Evolutionary conservation across 2,329 filamentous ascomycete genomes (phyloP).

Genomic region (Stagonosporopsis vannaccii): DNA sequence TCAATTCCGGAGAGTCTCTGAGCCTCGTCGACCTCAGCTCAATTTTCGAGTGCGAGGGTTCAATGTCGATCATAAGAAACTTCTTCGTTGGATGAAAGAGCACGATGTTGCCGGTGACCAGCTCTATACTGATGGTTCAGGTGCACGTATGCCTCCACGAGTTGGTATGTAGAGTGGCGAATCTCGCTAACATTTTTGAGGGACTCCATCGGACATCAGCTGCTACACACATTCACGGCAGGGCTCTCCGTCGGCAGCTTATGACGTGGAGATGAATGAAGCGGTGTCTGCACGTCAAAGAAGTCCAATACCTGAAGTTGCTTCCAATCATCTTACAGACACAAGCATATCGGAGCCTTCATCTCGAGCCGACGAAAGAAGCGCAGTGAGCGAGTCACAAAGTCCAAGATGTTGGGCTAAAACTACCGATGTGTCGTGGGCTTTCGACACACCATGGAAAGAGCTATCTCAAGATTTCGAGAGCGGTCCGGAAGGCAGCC

Average conservation of each 20-base stretch:
- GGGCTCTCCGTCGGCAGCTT: not conserved
- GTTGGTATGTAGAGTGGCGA: not conserved
- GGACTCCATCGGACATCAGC: not conserved
- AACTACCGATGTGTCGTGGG: not conserved
- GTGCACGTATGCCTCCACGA: not conserved
- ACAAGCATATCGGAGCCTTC: not conserved
- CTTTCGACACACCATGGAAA: not conserved
- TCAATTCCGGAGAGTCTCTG: not conserved
- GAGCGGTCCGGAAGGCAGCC: not conserved
- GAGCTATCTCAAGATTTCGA: not conserved
- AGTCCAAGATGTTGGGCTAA: not conserved
- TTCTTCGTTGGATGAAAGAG: not conserved
- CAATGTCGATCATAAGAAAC: not conserved
- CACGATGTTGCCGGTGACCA: not conserved
- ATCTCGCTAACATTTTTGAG: not conserved
- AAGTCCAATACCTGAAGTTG: not conserved
- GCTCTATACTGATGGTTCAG: not conserved
- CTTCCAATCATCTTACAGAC: not conserved
- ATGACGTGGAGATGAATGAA: not conserved
- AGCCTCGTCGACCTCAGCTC: not conserved
- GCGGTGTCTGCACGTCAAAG: not conserved
- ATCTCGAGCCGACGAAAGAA: not conserved
- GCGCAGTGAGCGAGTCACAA: not conserved
- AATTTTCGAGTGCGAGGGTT: not conserved
- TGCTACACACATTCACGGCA: not conserved